phyloP scores from a whole-genome alignment of 2,329 filamentous ascomycete genomes.

The Claviceps capensis region DNA sequence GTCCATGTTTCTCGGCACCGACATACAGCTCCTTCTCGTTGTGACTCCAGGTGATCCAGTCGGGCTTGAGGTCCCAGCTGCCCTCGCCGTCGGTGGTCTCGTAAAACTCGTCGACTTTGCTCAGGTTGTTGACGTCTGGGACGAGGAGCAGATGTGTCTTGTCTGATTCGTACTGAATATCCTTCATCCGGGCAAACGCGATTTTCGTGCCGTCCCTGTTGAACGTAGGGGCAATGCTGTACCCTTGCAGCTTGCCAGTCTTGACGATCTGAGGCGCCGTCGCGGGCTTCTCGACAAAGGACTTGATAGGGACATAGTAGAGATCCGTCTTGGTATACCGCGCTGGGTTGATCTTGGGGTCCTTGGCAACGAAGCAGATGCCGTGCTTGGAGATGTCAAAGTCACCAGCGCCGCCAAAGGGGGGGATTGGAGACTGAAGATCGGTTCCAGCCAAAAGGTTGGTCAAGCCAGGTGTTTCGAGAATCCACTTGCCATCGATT shows the following conservation, averaged over 20 bases:
- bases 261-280: constrained; percentile 31
- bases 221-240: constrained; percentile 54
- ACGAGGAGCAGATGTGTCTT: constrained; percentile 50
- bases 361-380: constrained; percentile 62
- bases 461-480: constrained; percentile 32
- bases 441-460: constrained; percentile 50
- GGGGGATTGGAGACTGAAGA: constrained; percentile 55
- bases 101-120: constrained; percentile 48
- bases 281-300: constrained; percentile 42
- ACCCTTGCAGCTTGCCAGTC: constrained; percentile 48
- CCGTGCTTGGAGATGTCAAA: constrained; percentile 59
- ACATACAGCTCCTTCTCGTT: constrained; percentile 54
- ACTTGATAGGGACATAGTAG: constrained; percentile 54
- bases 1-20: constrained; percentile 58
- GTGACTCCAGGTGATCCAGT: constrained; percentile 41
- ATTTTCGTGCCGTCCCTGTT: constrained; percentile 57
- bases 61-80: constrained; percentile 45
- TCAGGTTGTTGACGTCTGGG: constrained; percentile 43
- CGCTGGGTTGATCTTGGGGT: constrained; percentile 56
- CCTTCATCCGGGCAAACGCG: constrained; percentile 68
- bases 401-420: constrained; percentile 68
- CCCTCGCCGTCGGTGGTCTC: constrained; percentile 48
- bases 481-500: constrained; percentile 24
- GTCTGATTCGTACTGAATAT: constrained; percentile 68
- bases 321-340: constrained; percentile 72